phyloP scores from a whole-genome alignment of 495 filamentous ascomycete genomes.

The Penicillium turbatum region DNA sequence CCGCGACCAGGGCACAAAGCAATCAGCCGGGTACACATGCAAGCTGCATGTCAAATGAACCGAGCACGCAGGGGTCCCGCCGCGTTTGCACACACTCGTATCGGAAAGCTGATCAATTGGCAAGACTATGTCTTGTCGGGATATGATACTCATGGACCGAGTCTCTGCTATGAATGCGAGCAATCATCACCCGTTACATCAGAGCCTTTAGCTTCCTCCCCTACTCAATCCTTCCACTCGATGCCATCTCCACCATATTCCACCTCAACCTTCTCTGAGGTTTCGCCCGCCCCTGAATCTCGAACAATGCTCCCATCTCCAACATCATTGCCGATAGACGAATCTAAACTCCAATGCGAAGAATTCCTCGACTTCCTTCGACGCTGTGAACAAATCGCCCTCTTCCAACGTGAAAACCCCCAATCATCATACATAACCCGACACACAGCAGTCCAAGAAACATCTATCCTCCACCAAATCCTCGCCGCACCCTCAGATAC shows the following conservation, averaged over 20 bases:
- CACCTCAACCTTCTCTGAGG: constrained; percentile 14
- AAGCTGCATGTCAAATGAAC: constrained; percentile 38
- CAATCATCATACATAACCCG: constrained; percentile 17
- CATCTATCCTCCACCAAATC: constrained; percentile 26
- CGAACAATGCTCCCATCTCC: background rate
- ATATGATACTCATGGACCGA: constrained; percentile 32
- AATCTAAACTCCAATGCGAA: constrained; percentile 34
- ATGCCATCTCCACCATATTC: constrained; percentile 26
- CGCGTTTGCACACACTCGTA: constrained; percentile 34
- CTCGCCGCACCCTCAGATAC: constrained; percentile 29
- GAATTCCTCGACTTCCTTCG: constrained; percentile 38
- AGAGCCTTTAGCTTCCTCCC: background rate
- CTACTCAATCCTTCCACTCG: constrained; percentile 6
- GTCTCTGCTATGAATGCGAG: constrained; percentile 32
- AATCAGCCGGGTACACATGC: constrained; percentile 39
- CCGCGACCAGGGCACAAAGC: constrained; percentile 36
- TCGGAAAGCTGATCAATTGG: constrained; percentile 44
- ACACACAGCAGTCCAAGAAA: constrained; percentile 24
- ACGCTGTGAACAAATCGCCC: constrained; percentile 34
- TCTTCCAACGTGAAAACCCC: constrained; percentile 23
- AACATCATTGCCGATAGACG: constrained; percentile 20
- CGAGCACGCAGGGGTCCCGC: constrained; percentile 34
- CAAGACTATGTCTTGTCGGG: constrained; percentile 42
- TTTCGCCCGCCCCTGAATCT: constrained; percentile 3
- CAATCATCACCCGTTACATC: background rate